phyloP scores from a whole-genome alignment of 208 protist species.

The Trypanosomatidae sp. region DNA sequence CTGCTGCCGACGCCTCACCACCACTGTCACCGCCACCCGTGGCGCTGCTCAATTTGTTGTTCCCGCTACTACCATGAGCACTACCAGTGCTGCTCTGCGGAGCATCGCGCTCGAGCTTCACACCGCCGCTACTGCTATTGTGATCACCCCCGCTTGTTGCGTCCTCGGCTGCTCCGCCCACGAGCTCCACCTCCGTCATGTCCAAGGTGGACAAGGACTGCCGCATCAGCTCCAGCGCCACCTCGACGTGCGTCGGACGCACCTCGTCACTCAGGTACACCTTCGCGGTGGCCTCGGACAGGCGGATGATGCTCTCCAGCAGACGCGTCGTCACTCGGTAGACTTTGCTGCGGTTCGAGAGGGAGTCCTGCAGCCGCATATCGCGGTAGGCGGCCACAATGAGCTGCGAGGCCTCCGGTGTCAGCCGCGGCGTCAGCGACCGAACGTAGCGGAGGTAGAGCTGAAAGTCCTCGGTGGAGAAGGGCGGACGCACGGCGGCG shows the following conservation, averaged over 20 bases:
- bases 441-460: slow-evolving; percentile 94
- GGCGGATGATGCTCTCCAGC: slow-evolving; percentile 99
- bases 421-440: slow-evolving; percentile 90
- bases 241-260: slow-evolving; percentile 68
- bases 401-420: slow-evolving; percentile 77
- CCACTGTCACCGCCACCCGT: too few species aligned
- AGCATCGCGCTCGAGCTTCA: slow-evolving; percentile 37
- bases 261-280: slow-evolving; percentile 94
- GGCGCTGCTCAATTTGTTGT: too few species aligned
- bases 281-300: slow-evolving; percentile 98
- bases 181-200: slow-evolving; percentile 88
- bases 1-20: too few species aligned
- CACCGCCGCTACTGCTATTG: too few species aligned
- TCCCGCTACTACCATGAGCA: too few species aligned
- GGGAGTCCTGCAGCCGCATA: slow-evolving; percentile 92
- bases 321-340: slow-evolving; percentile 99
- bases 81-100: too few species aligned
- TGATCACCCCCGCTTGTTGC: too few species aligned
- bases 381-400: slow-evolving; percentile 92
- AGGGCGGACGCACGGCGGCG: slow-evolving; percentile 62
- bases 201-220: slow-evolving; percentile 89
- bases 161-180: too few species aligned
- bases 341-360: slow-evolving; percentile 86
- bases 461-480: slow-evolving; percentile 87
- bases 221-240: slow-evolving; percentile 90